Base-by-base conservation (phyloP, 2,329 filamentous ascomycete genomes). In the Colletotrichum filicis region DNA sequence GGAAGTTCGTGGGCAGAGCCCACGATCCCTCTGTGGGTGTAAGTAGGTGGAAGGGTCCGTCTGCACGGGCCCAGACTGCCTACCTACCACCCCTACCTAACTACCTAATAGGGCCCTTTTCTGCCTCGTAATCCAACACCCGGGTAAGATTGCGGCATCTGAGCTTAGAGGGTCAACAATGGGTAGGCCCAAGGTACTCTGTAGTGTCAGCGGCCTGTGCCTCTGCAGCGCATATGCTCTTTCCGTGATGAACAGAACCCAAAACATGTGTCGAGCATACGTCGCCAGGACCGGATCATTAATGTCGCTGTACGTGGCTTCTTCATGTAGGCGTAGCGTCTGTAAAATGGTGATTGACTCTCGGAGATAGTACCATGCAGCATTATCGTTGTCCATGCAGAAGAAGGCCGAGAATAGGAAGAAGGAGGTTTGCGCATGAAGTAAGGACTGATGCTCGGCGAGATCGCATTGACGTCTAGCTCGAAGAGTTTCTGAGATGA, bases 331-430 rank as follows among this genome's bases (percentile, higher is more conserved):
- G 16, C 42, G 42, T 8, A 49, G 42, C 42, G 42, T 49, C 42
- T 49, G 42, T 3, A 49, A 19, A n/a, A 49, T 49, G 16, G 42
- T 49, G 42, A 49, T 49, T 4, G 42, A 49, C 42, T 49, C 42
- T 49, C 42, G 16, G 16, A 49, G 42, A 49, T 49, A 49, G 7
- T 9, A 49, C 79, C 81, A 82, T 0, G 81, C 79, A 0, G 79
- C 75, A n/a, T 81, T 81, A 16, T 81, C 79, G 19, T 79, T 81
- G 1, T 76, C 78, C 14, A 81, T 59, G 1, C 77, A 78, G 19
- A 82, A 82, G 35, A 77, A 78, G 0, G 77, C 75, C 0, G 79
- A 76, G 6, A 79, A 82, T 0, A 82, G 76, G 8, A 82, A 80
- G 73, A 81, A 82, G 0, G 81, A 82, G 3, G 80, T 80, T 12